These are phyloP conservation scores for Curvularia verruculosa DNA, from an alignment of 2,329 filamentous ascomycete species.

Conservation along the genomic window DNA sequence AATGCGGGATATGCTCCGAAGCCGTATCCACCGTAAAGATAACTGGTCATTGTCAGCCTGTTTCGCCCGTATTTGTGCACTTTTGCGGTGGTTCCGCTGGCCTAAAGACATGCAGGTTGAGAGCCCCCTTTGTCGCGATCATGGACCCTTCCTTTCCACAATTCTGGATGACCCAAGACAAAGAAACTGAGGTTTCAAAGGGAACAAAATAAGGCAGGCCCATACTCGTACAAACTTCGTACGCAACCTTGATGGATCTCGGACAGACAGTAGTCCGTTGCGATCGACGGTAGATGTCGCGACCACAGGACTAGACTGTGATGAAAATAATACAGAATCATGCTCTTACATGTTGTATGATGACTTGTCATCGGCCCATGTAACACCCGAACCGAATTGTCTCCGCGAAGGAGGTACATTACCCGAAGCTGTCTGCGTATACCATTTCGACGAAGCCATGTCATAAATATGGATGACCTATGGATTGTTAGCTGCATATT, in stretches of 20 bases:
- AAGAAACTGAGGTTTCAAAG: not conserved
- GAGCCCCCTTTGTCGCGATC: not conserved
- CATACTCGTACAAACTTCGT: not conserved
- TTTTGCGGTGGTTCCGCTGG: not conserved
- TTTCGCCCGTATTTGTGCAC: not conserved
- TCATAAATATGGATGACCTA: constrained; percentile 66
- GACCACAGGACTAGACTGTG: not conserved
- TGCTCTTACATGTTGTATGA: constrained; percentile 67
- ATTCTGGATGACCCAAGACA: not conserved
- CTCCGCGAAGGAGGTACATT: constrained; percentile 59
- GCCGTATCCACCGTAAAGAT: constrained; percentile 65
- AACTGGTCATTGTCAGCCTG: constrained; percentile 49
- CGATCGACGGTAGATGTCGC: not conserved
- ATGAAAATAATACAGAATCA: not conserved
- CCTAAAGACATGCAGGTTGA: not conserved
- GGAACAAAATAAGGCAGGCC: not conserved
- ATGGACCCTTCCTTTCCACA: not conserved
- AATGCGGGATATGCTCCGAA: constrained; percentile 59
- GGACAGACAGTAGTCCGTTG: not conserved
- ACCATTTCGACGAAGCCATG: constrained; percentile 65
- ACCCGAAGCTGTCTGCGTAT: constrained; percentile 63
- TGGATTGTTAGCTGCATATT: constrained; percentile 30
- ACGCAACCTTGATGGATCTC: not conserved
- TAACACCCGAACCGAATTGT: constrained; percentile 66
- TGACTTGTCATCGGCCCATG: constrained; percentile 64